Evolutionary conservation across 768 basidiomycete species (phyloP).

Genomic region (Cystobasidium ongulense): DNA sequence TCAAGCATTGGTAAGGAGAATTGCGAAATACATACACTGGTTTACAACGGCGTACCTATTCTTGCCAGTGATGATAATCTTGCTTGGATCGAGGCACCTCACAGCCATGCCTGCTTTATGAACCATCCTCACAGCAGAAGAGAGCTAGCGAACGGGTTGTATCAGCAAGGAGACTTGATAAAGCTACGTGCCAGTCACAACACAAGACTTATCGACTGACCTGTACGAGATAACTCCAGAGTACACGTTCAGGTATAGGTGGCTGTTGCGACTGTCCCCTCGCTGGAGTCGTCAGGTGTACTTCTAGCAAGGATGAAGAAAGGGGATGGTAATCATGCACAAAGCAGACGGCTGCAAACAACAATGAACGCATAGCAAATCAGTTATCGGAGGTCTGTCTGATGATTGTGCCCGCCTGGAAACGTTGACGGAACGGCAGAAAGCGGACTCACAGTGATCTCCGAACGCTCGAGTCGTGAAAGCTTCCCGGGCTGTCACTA

Average conservation of each 20-base stretch:
- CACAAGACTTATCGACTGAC: slow-evolving; percentile 24
- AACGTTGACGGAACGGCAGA: neutral
- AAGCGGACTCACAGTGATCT: slow-evolving; percentile 67
- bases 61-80: slow-evolving; percentile 78
- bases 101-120: slow-evolving; percentile 75
- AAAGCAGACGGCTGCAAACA: slow-evolving; percentile 66
- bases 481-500: slow-evolving; percentile 76
- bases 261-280: slow-evolving; percentile 44
- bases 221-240: slow-evolving; percentile 92
- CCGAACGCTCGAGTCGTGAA: slow-evolving; percentile 89
- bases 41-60: slow-evolving; percentile 65
- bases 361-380: neutral
- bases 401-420: no score
- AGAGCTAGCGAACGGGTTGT: slow-evolving; percentile 51
- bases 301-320: slow-evolving; percentile 67
- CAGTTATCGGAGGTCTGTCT: no score
- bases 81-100: slow-evolving; percentile 72
- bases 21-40: no score
- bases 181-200: no score
- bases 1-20: neutral
- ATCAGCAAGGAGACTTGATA: no score
- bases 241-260: slow-evolving; percentile 63
- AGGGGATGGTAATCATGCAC: slow-evolving; percentile 82
- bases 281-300: slow-evolving; percentile 48
- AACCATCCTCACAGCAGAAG: slow-evolving; percentile 72